Base-by-base conservation (phyloP, 225 moss, liverwort and hornwort genomes). In the Thuidium tamariscinum region DNA sequence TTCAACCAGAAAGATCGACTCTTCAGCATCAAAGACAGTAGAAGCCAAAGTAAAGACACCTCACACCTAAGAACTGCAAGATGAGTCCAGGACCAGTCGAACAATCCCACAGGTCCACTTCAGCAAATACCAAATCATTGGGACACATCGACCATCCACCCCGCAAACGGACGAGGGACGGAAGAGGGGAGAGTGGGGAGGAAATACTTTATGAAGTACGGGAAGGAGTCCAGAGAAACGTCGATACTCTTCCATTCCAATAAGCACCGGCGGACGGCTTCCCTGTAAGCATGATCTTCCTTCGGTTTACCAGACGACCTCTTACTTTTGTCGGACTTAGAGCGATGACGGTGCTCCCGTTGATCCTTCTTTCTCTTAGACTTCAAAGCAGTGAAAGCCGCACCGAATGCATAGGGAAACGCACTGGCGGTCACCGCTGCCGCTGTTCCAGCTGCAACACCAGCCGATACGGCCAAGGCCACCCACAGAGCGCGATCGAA, bases 321-420 rank as follows among this genome's bases (percentile, higher is more conserved):
- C 90, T 96, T 97, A 29, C 93, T 90, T 89, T 97, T 97, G 19
- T 97, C 97, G 16, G 97, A 92, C 90, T 97, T 97, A 36, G 92
- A 82, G 80, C 97, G 97, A 90, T 96, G 94, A 37, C 97, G 94
- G 84, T 95, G 96, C 88, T 97, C 97, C 74, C 97, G 93, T 80
- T 94, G 95, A 78, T 97, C 97, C 89, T 97, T 97, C 92, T 95
- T 97, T 80, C 96, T 91, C 89, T 97, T 97, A 44, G 97, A 93
- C 81, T 96, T 95, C 17, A 97, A 86, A 42, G 95, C 96, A 91
- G 89, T 93, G 78, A 97, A 95, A 63, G 95, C 97, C 78, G 97
- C 97, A 90, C 96, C 97, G 72, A 97, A 96, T 52, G 95, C 97
- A 90, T 96, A 96, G 11, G 96, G 97, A 89, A 96, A 97, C 26